Conservation (phyloP, 1,139 yeast species). For the Dujonia santamariae region DNA sequence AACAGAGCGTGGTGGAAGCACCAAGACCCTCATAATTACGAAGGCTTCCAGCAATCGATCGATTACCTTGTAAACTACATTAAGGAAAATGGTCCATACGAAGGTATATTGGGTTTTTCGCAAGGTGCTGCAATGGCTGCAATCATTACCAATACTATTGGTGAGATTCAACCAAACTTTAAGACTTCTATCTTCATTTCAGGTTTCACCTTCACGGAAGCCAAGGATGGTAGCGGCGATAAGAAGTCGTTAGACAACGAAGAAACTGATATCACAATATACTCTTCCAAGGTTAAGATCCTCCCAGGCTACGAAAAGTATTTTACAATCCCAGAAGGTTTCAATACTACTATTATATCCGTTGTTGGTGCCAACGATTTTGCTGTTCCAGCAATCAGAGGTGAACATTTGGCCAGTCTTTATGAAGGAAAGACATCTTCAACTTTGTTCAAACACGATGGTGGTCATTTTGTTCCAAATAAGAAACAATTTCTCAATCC, state of each 20-base stretch:
- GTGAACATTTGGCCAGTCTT: conserved; percentile 21
- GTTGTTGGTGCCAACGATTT: conserved; percentile 32
- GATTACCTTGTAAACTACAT: conserved; percentile 53
- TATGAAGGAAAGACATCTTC: conserved; percentile 11
- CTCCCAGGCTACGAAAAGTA: conserved; percentile 14
- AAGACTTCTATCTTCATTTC: conserved; percentile 50
- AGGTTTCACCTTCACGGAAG: conserved; percentile 51
- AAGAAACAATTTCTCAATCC: conserved; percentile 26
- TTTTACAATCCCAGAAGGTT: conserved; percentile 15
- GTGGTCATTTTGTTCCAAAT: conserved; percentile 40
- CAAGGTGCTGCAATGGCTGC: conserved; percentile 91
- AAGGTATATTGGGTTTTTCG: conserved; percentile 85
- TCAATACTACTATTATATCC: conserved; percentile 23
- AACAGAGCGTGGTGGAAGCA: conserved; percentile 51
- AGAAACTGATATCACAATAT: conserved; percentile 17
- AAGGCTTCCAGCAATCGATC: conserved; percentile 30
- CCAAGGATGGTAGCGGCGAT: conserved; percentile 10
- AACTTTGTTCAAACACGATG: conserved; percentile 27
- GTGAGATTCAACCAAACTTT: conserved; percentile 38
- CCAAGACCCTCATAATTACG: conserved; percentile 25
- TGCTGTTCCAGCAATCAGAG: conserved; percentile 33
- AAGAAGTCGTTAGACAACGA: conserved; percentile 17
- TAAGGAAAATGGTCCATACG: conserved; percentile 75
- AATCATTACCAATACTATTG: conserved; percentile 42
- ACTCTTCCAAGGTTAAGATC: conserved; percentile 16